Evolutionary conservation across 2,329 filamentous ascomycete genomes (phyloP).

Genomic region (Xylariaceae sp.): DNA sequence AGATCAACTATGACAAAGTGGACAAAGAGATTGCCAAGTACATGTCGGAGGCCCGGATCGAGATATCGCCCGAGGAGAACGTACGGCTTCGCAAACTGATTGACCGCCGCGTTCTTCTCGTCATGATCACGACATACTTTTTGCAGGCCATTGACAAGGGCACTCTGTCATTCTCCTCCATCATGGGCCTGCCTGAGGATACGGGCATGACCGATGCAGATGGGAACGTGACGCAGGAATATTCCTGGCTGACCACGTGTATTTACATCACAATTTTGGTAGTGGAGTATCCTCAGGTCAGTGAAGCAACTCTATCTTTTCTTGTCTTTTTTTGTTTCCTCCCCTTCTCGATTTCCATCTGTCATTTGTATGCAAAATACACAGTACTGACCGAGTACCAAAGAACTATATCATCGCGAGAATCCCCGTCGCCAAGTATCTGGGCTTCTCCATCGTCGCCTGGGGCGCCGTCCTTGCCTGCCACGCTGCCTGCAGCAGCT

Average conservation of each 20-base stretch:
- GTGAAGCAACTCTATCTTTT: constrained; percentile 3
- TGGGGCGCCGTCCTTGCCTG: constrained; percentile 60
- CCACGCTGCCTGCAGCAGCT: constrained; percentile 58
- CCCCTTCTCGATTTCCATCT: background rate
- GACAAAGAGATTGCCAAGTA: constrained; percentile 71
- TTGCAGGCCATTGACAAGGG: constrained; percentile 67
- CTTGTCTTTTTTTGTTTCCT: too few species aligned
- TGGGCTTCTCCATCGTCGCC: constrained; percentile 57
- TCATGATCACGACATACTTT: constrained; percentile 74
- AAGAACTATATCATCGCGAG: constrained; percentile 52
- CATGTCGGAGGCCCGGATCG: constrained; percentile 49
- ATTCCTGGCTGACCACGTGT: constrained; percentile 68
- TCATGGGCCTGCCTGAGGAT: constrained; percentile 56
- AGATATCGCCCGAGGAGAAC: constrained; percentile 57
- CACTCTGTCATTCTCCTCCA: constrained; percentile 59
- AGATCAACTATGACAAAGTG: constrained; percentile 47
- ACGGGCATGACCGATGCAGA: constrained; percentile 39
- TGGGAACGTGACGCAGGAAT: constrained; percentile 41
- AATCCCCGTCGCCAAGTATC: constrained; percentile 64
- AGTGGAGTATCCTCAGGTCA: constrained; percentile 64
- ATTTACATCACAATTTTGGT: constrained; percentile 69
- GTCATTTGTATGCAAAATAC: background rate
- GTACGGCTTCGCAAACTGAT: constrained; percentile 59
- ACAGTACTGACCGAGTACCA: background rate
- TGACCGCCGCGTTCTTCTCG: constrained; percentile 60